These are phyloP conservation scores for Psilocybe sp. DNA, from an alignment of 768 basidiomycete species.

Conservation along the genomic window DNA sequence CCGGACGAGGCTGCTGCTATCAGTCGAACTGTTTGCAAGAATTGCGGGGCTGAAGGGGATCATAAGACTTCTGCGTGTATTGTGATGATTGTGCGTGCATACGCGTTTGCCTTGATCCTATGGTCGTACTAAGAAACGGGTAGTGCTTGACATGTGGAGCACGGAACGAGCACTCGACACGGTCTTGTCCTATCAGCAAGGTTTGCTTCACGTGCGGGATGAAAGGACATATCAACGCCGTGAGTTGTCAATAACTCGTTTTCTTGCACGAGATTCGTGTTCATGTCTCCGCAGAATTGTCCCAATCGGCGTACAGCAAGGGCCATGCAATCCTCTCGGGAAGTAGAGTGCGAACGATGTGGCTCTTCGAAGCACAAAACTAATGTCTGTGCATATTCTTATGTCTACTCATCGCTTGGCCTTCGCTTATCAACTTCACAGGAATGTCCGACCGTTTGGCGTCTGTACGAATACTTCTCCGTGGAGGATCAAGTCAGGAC, in stretches of 20 bases:
- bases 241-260: conserved; percentile 24
- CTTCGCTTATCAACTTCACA: conserved; percentile 21
- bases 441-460: conserved; percentile 86
- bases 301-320: conserved; percentile 51
- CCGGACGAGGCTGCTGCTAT: conserved; percentile 37
- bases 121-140: neutral
- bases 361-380: conserved; percentile 60
- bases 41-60: conserved; percentile 71
- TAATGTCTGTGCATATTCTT: conserved; percentile 44
- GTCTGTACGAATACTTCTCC: conserved; percentile 70
- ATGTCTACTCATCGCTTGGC: neutral
- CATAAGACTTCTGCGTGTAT: conserved; percentile 69
- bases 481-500: conserved; percentile 47
- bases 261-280: neutral
- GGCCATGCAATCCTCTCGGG: conserved; percentile 21
- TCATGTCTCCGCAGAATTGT: conserved; percentile 49
- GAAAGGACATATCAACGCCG: conserved; percentile 78
- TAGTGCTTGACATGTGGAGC: conserved; percentile 83
- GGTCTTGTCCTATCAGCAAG: conserved; percentile 78
- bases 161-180: conserved; percentile 74
- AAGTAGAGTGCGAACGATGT: conserved; percentile 66
- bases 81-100: conserved; percentile 60
- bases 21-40: conserved; percentile 63
- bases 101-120: neutral
- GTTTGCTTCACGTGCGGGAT: conserved; percentile 79